Conservation (phyloP, 805 yeast genomes). For the Debaryomyces castellii region DNA sequence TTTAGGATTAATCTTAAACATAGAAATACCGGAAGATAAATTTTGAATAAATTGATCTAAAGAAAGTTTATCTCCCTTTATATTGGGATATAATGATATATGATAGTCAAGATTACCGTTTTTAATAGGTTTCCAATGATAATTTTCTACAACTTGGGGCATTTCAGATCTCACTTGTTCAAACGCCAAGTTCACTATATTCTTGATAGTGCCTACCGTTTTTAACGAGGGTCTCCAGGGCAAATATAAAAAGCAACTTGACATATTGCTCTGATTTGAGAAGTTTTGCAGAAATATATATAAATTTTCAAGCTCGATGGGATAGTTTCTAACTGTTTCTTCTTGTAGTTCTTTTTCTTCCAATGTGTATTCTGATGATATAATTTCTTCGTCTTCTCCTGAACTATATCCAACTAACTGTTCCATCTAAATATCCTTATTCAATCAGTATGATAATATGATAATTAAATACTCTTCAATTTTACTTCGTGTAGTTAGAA, state of each 20-base stretch:
- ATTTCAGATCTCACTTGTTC: constrained; percentile 2
- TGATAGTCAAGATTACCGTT: constrained; percentile 10
- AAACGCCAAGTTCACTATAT: constrained; percentile 6
- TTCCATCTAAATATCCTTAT: neutral
- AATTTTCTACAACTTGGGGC: constrained; percentile 6
- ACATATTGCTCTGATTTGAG: constrained; percentile 8
- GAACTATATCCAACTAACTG: constrained; percentile 2
- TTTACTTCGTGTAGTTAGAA: neutral
- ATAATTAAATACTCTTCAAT: neutral
- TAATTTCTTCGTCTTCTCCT: constrained; percentile 1
- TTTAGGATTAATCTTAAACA: neutral
- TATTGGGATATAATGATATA: constrained; percentile 11
- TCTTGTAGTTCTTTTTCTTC: neutral
- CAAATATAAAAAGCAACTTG: constrained; percentile 9
- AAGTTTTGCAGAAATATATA: constrained; percentile 14
- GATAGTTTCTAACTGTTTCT: neutral
- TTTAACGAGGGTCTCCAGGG: constrained; percentile 14
- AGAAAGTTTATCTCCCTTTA: constrained; percentile 7
- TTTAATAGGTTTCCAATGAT: constrained; percentile 11
- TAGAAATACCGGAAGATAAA: constrained; percentile 2
- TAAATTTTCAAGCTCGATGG: neutral
- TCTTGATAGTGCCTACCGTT: constrained; percentile 9
- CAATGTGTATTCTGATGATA: neutral
- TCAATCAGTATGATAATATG: neutral
- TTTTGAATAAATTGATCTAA: constrained; percentile 9